Conservation (phyloP, 2,329 filamentous ascomycete genomes). For the Escovopsis sp. region DNA sequence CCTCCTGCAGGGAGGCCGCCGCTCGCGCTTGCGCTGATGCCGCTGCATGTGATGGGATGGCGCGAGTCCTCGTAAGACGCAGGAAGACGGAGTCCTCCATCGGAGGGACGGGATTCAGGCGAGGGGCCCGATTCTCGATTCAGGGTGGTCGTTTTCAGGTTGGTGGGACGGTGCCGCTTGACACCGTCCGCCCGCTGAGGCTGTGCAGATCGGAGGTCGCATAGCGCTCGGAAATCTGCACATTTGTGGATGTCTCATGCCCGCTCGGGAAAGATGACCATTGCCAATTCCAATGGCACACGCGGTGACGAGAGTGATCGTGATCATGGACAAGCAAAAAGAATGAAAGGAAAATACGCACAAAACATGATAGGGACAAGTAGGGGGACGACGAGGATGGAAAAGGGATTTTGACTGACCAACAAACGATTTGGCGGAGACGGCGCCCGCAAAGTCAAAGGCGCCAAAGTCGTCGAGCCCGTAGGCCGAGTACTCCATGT, state of each 20-base stretch:
- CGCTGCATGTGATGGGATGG: not conserved
- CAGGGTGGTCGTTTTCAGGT: no score
- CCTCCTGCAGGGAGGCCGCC: not conserved
- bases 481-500: conserved; percentile 38
- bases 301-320: not conserved
- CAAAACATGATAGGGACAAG: not conserved
- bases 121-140: no score
- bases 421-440: conserved; percentile 36
- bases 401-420: conserved; percentile 33
- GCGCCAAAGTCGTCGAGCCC: conserved; percentile 33
- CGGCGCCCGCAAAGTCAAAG: conserved; percentile 25
- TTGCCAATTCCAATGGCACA: not conserved
- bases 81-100: no score
- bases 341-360: not conserved
- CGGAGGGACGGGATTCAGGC: no score
- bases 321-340: not conserved
- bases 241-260: no score
- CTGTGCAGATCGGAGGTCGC: not conserved
- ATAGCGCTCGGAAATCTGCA: no score
- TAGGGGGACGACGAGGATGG: not conserved
- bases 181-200: not conserved
- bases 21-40: not conserved
- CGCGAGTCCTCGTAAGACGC: no score
- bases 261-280: no score
- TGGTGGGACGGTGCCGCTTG: not conserved